Conservation (phyloP, 148 eudicot genomes). For the Fagopyrum tataricum region DNA sequence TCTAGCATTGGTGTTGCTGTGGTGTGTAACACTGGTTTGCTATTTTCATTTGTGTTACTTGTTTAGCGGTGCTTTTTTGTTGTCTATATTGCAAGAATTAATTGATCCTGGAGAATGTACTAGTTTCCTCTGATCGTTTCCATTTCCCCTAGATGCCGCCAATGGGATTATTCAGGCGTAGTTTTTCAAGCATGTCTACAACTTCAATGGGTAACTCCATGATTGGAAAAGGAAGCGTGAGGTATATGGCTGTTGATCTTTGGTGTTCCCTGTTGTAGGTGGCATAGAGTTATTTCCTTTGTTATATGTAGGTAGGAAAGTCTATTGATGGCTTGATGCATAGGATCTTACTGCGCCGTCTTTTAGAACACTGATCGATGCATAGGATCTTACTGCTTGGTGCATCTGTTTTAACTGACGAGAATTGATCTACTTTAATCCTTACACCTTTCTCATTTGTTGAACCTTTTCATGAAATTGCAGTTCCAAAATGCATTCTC, state of each 20-base stretch:
- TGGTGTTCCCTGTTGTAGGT: background rate
- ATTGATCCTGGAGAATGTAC: background rate
- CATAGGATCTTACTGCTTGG: background rate
- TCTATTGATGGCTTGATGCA: conserved; percentile 1
- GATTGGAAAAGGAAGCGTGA: conserved; percentile 21
- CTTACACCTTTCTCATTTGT: background rate
- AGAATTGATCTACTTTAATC: background rate
- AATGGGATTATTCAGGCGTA: conserved; percentile 23
- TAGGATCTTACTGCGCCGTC: background rate
- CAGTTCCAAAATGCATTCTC: conserved; percentile 37
- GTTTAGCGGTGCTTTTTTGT: background rate
- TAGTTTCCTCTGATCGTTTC: background rate
- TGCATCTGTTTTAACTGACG: background rate
- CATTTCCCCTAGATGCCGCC: conserved; percentile 23
- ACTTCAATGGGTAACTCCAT: conserved; percentile 19
- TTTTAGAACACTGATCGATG: too few species aligned
- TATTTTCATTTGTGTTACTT: background rate
- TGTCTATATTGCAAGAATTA: background rate
- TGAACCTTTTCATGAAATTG: background rate
- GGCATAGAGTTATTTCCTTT: background rate
- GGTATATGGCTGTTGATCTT: conserved; percentile 22
- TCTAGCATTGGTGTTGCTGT: background rate
- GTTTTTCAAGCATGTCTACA: conserved; percentile 17
- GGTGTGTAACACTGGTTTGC: conserved; percentile 4
- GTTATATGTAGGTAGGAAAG: background rate